These are phyloP conservation scores for Cladosporium sphaerospermum DNA, from an alignment of 2,329 filamentous ascomycete genomes.

Conservation along the genomic window DNA sequence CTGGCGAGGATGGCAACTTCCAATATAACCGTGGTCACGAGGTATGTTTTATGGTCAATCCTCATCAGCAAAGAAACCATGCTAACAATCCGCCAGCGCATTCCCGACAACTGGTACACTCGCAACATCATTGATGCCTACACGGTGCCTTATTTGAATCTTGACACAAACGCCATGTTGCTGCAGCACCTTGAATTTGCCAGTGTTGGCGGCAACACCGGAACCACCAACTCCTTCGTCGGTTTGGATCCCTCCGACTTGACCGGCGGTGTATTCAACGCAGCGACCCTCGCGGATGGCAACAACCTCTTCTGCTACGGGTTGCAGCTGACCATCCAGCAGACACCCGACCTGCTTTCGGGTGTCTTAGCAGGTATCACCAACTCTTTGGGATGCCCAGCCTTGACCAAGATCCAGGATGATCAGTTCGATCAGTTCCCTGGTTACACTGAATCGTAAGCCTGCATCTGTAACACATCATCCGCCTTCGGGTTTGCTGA, in stretches of 20 bases:
- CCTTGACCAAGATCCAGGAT: constrained; percentile 23
- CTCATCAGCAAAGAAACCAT: too few species aligned
- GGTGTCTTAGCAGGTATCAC: constrained; percentile 12
- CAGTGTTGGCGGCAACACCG: constrained; percentile 32
- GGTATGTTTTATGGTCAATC: too few species aligned
- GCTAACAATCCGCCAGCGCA: constrained; percentile 9
- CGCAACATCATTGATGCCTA: constrained; percentile 22
- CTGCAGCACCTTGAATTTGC: constrained; percentile 28
- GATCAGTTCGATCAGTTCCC: constrained; percentile 24
- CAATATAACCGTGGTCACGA: constrained; percentile 21
- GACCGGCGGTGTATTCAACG: constrained; percentile 40
- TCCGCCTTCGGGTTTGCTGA: too few species aligned
- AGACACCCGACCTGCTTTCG: constrained; percentile 23
- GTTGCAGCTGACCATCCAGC: constrained; percentile 30
- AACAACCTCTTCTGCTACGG: constrained; percentile 35
- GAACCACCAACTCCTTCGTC: constrained; percentile 29
- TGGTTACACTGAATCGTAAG: constrained; percentile 18
- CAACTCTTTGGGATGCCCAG: constrained; percentile 23
- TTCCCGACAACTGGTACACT: constrained; percentile 29
- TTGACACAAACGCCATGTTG: constrained; percentile 19
- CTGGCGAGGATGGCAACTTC: constrained; percentile 20
- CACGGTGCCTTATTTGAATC: constrained; percentile 27
- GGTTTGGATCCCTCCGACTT: constrained; percentile 32
- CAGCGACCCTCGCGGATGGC: constrained; percentile 16
- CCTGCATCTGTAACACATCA: neutral